Percentiles rank a stretch among this genome's conserved stretches.
These are phyloP conservation scores for Serendipita indica DNA, from an alignment of 768 basidiomycete species.

Conservation along the genomic window DNA sequence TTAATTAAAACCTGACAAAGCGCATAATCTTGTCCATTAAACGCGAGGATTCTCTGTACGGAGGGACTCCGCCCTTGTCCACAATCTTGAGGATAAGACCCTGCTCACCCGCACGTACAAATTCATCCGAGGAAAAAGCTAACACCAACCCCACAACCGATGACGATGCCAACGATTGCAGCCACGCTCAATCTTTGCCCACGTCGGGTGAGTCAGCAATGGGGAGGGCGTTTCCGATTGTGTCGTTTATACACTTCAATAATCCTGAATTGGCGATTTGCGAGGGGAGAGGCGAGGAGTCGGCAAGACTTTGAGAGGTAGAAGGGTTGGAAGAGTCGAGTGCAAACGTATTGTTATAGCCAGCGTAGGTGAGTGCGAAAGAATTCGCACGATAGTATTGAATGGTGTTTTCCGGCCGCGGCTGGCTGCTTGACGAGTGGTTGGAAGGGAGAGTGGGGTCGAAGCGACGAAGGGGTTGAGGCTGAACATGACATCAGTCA, in stretches of 20 bases:
- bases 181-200: neutral
- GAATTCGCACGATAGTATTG: constrained; percentile 13
- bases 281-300: constrained; percentile 4
- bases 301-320: neutral
- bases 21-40: too few relatives aligned
- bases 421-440: neutral
- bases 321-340: neutral
- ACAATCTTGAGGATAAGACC: too few relatives aligned
- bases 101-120: too few relatives aligned
- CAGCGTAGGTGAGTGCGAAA: constrained; percentile 11
- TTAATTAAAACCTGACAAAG: too few relatives aligned
- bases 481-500: neutral
- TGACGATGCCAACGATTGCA: neutral
- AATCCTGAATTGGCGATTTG: neutral
- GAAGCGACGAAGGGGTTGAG: neutral
- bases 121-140: too few relatives aligned
- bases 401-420: constrained; percentile 7
- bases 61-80: too few relatives aligned
- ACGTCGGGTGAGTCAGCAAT: neutral
- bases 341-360: constrained; percentile 13
- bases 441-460: neutral
- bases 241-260: neutral
- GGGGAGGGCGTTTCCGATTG: neutral
- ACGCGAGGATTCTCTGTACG: too few relatives aligned
- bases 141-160: neutral